Conservation (phyloP, 768 basidiomycete genomes). For the Russula dissimulans region DNA sequence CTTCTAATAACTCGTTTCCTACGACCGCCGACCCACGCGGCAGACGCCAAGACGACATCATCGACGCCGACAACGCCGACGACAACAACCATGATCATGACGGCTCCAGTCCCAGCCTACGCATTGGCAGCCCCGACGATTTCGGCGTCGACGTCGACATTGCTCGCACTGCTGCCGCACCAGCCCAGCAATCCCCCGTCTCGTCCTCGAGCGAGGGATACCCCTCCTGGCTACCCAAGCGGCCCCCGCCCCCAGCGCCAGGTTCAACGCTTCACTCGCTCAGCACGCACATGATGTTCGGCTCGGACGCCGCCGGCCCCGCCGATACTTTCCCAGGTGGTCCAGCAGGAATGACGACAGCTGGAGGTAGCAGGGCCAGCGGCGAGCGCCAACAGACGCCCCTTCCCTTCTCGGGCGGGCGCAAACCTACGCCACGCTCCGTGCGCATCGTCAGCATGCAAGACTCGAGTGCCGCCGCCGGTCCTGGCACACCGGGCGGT, state of each 20-base stretch:
- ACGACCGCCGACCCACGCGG: neutral
- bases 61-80: neutral
- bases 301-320: neutral
- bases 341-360: neutral
- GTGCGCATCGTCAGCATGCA: slow-evolving; percentile 73
- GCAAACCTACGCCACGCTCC: slow-evolving; percentile 71
- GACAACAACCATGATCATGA: neutral
- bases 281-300: slow-evolving; percentile 31
- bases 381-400: slow-evolving; percentile 6
- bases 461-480: slow-evolving; percentile 24
- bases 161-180: neutral
- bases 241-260: slow-evolving; percentile 70
- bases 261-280: slow-evolving; percentile 59
- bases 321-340: slow-evolving; percentile 19
- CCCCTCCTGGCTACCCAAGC: slow-evolving; percentile 75
- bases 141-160: neutral
- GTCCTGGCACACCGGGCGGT: neutral
- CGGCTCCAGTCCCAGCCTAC: neutral
- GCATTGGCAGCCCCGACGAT: neutral
- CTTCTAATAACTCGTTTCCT: slow-evolving; percentile 2
- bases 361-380: neutral
- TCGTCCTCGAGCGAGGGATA: slow-evolving; percentile 44
- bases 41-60: neutral
- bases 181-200: neutral
- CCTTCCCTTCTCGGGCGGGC: slow-evolving; percentile 42